A percentile compares a stretch with the other conserved stretches of the same genome.
Conservation (phyloP, 129 eudicot genomes). For the Heracleum sosnowskyi region DNA sequence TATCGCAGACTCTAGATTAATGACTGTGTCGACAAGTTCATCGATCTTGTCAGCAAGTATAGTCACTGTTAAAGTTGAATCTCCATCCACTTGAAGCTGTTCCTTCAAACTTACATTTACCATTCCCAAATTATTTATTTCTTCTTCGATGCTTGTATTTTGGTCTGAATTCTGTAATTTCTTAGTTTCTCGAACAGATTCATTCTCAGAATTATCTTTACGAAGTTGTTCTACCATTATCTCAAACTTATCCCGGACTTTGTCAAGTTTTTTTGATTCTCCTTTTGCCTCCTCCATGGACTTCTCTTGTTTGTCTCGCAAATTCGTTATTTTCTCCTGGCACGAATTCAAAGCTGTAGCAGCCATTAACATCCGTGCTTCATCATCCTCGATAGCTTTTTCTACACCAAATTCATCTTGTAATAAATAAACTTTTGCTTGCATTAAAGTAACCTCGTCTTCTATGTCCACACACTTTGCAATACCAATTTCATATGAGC, state of each 20-base stretch:
- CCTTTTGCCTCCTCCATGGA: slow-evolving; percentile 27
- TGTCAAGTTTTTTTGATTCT: slow-evolving; percentile 37
- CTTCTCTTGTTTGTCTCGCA: slow-evolving; percentile 35
- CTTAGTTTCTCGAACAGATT: background rate
- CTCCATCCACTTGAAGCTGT: slow-evolving; percentile 20
- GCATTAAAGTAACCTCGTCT: slow-evolving; percentile 41
- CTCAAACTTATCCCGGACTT: slow-evolving; percentile 32
- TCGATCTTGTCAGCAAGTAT: slow-evolving; percentile 65
- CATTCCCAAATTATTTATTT: slow-evolving; percentile 11
- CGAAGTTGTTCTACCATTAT: slow-evolving; percentile 17
- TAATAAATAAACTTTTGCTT: slow-evolving; percentile 41
- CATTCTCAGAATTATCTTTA: background rate
- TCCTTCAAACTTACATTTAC: slow-evolving; percentile 26
- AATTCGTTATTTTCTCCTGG: slow-evolving; percentile 33
- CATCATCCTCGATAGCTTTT: slow-evolving; percentile 48
- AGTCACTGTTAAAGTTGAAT: slow-evolving; percentile 29
- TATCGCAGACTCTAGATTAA: slow-evolving; percentile 41
- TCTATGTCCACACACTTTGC: slow-evolving; percentile 60
- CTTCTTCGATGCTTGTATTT: slow-evolving; percentile 19
- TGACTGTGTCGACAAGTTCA: slow-evolving; percentile 54
- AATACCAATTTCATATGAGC: slow-evolving; percentile 48
- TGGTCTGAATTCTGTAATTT: slow-evolving; percentile 18
- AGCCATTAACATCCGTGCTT: slow-evolving; percentile 56
- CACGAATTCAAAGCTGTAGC: slow-evolving; percentile 52
- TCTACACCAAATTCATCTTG: slow-evolving; percentile 62